Evolutionary conservation across 257 asterid species (phyloP).

Genomic region (Gynochthodes officinalis): DNA sequence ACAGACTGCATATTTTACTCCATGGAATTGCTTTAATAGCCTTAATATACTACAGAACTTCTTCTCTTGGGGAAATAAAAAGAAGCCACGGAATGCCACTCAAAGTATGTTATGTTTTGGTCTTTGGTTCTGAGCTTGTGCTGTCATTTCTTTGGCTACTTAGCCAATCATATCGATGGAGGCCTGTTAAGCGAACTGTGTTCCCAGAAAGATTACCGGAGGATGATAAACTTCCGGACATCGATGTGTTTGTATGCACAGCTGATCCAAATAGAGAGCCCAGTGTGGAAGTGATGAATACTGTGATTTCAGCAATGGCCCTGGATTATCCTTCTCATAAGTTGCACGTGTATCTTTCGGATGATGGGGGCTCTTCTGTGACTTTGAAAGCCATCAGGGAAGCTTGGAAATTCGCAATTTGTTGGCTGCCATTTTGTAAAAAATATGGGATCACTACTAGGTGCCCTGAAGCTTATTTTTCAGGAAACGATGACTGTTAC

Average conservation of each 20-base stretch:
- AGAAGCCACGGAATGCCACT: conserved; percentile 18
- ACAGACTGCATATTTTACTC: conserved; percentile 35
- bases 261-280: conserved; percentile 50
- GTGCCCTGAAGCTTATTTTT: too few relatives aligned
- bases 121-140: conserved; percentile 32
- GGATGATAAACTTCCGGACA: conserved; percentile 35
- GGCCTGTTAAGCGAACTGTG: conserved; percentile 37
- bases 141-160: conserved; percentile 52
- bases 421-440: too few relatives aligned
- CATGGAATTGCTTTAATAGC: conserved; percentile 35
- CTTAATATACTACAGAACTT: conserved; percentile 38
- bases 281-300: too few relatives aligned
- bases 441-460: too few relatives aligned
- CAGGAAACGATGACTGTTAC: too few relatives aligned
- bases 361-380: too few relatives aligned
- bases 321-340: too few relatives aligned
- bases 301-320: too few relatives aligned
- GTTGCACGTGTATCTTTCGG: too few relatives aligned
- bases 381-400: too few relatives aligned
- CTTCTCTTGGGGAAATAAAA: conserved; percentile 16
- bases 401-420: too few relatives aligned
- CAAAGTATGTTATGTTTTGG: conserved; percentile 26
- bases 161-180: conserved; percentile 38
- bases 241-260: conserved; percentile 61
- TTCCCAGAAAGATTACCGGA: conserved; percentile 41